These are phyloP conservation scores for Hammondia hammondi DNA, from an alignment of 169 alveolate species.

Conservation along the genomic window DNA sequence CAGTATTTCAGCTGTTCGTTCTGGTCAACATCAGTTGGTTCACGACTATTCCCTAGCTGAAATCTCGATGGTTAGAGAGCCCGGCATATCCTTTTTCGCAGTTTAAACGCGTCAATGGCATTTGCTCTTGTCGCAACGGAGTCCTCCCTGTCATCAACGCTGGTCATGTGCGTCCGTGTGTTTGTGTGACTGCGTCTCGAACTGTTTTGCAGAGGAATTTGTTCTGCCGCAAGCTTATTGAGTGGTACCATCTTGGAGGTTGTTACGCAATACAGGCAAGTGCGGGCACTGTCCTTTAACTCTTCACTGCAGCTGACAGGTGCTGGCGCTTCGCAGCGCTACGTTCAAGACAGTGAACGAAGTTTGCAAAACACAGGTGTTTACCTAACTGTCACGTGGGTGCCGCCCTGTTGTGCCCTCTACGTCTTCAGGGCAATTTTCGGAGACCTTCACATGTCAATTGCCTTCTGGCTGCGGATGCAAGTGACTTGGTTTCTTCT, in stretches of 20 bases:
- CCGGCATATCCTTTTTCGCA: background rate
- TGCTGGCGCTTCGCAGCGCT: background rate
- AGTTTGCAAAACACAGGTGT: background rate
- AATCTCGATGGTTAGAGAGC: background rate
- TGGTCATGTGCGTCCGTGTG: background rate
- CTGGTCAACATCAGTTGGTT: background rate
- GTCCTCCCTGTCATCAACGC: too few species aligned
- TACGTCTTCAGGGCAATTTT: background rate
- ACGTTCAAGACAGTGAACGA: background rate
- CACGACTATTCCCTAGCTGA: background rate
- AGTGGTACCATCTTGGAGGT: background rate
- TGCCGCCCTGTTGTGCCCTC: background rate
- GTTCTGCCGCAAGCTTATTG: background rate
- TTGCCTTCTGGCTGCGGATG: background rate
- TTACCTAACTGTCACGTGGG: too few species aligned
- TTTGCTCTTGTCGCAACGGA: too few species aligned
- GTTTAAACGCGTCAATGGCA: too few species aligned
- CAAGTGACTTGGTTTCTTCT: constrained; percentile 10
- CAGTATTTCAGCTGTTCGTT: background rate
- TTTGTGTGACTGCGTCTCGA: background rate
- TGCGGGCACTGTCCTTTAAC: background rate
- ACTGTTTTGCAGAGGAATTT: background rate
- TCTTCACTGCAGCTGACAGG: background rate
- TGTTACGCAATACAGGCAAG: background rate
- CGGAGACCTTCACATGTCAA: background rate